Evolutionary conservation across 139 green algal genomes (phyloP), one percentile per base, ranked within the genome.

Genomic region (Chloropicon primus): DNA sequence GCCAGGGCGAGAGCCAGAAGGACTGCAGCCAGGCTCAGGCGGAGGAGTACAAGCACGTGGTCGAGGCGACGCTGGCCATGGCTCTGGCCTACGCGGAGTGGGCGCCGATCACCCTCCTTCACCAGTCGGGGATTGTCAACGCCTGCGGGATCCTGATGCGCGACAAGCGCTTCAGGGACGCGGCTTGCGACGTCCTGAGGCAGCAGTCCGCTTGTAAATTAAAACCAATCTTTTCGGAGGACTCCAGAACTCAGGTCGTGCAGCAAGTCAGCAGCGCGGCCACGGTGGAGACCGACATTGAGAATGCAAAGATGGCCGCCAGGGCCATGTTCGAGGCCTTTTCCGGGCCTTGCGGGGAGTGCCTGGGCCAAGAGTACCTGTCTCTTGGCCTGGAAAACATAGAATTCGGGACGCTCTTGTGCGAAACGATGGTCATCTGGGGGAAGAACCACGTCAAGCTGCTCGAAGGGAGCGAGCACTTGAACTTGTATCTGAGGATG

Each of bases 361-460:
- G 41, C 41, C 41, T 62, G 41, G 41, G 10, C 41, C 41, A 62
- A 17, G 41, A 62, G 41, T 62, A 62, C 41, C 10, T 17, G 10
- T 62, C 41, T 17, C 17, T 62, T n/a, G 41, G 41, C 41, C 10
- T 62, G 41, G 41, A 62, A 17, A 62, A 62, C 41, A 62, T 62
- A 17, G 90, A 93, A 76, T 90, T 92, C 82, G 90, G 85, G 21
- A 71, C 80, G 76, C 78, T 84, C 5, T 73, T 95, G 53, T 86
- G 81, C 23, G 86, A 88, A n/a, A 84, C 89, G 1, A 78, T 92
- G 75, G 82, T 85, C 1, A 75, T 41, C 5, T 83, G 90, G 76
- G 87, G 83, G 2, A 76, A 85, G 29, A 75, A 23, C 0, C 89
- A 94, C 82, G 84, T 86, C 25, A 71, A 86, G 72, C 26, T 80